phyloP scores from a whole-genome alignment of 352 stramenopile genomes.

The Globisporangium cylindrosporum region DNA sequence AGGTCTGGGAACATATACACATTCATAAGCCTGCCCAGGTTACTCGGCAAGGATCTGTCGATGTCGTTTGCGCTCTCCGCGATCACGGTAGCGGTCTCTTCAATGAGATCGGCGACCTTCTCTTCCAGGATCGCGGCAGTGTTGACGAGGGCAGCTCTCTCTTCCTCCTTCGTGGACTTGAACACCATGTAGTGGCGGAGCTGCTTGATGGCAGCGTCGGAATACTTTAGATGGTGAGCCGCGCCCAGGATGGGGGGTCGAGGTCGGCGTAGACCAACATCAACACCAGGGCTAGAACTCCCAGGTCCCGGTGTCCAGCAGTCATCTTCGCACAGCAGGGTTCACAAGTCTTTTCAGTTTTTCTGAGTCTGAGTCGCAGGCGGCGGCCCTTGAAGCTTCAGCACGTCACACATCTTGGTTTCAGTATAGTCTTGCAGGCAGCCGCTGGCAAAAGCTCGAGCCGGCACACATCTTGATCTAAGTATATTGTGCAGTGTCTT shows the following conservation, averaged over 20 bases:
- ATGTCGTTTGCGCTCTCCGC: background rate
- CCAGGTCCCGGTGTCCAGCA: too few species aligned
- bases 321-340: too few species aligned
- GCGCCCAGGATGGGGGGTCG: too few species aligned
- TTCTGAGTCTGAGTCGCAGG: too few species aligned
- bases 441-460: too few species aligned
- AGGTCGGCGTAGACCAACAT: too few species aligned
- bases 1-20: background rate
- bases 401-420: too few species aligned
- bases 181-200: background rate
- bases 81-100: background rate
- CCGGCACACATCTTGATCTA: too few species aligned
- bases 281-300: too few species aligned
- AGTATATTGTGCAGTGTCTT: too few species aligned
- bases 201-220: background rate
- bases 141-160: background rate
- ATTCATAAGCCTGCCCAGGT: background rate
- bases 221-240: background rate
- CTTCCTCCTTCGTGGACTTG: background rate
- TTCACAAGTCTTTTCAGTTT: too few species aligned
- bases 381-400: background rate
- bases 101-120: background rate
- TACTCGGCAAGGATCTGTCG: background rate
- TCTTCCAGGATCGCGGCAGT: background rate
- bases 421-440: too few species aligned